These are phyloP conservation scores for Kewa caespitosa DNA, from an alignment of 179 eudicot genomes.

Conservation along the genomic window DNA sequence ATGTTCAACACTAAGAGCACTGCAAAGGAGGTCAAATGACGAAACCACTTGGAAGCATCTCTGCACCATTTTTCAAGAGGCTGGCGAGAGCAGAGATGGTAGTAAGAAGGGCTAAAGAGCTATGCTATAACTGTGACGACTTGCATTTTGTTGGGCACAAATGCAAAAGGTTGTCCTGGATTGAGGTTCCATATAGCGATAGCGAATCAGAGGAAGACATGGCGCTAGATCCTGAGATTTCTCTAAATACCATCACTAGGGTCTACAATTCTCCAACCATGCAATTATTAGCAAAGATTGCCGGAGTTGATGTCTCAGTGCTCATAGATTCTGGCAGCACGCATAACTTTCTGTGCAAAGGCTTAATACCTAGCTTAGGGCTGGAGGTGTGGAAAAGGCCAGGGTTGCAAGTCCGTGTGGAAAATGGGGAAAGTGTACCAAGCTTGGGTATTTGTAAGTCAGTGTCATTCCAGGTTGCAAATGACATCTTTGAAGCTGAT, in stretches of 20 bases:
- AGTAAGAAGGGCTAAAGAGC: background rate
- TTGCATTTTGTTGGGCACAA: background rate
- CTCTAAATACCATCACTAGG: background rate
- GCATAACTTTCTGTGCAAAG: background rate
- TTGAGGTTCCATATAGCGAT: background rate
- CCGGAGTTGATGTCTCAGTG: background rate
- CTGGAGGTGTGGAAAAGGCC: background rate
- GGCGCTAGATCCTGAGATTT: background rate
- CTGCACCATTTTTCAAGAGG: background rate
- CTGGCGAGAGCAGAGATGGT: conserved; percentile 6
- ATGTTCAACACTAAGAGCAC: too few relatives aligned
- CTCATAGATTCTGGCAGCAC: background rate
- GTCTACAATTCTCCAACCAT: background rate
- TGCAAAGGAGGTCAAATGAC: background rate
- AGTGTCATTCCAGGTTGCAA: background rate
- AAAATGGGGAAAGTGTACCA: background rate
- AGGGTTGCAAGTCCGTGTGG: background rate
- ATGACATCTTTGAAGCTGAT: background rate
- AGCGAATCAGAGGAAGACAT: background rate
- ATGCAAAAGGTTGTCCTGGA: background rate
- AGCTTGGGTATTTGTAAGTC: background rate
- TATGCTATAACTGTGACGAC: conserved; percentile 12
- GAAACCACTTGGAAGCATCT: background rate
- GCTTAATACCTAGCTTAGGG: background rate
- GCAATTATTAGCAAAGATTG: background rate